phyloP scores from a whole-genome alignment of 2,329 filamentous ascomycete genomes.

The Pseudopyricularia cyperi region DNA sequence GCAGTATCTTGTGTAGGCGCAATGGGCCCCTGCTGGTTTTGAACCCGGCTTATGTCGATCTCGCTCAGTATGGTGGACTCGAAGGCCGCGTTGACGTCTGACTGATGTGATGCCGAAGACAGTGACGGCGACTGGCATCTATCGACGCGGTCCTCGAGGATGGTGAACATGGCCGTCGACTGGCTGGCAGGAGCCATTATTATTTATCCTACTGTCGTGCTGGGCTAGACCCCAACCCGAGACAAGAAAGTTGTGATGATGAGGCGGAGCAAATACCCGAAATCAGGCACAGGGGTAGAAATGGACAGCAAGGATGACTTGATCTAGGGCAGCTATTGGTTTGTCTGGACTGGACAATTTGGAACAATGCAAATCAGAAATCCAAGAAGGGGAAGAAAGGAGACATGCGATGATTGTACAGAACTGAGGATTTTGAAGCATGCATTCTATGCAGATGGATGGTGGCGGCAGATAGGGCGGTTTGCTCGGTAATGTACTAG shows the following conservation, averaged over 20 bases:
- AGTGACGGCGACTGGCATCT: background rate
- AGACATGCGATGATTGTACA: background rate
- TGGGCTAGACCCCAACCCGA: background rate
- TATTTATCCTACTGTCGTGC: background rate
- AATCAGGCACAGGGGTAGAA: background rate
- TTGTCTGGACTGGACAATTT: background rate
- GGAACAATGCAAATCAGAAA: background rate
- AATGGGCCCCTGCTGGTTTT: background rate
- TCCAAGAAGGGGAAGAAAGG: background rate
- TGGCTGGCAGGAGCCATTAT: conserved; percentile 1
- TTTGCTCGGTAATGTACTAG: no score
- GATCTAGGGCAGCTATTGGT: background rate
- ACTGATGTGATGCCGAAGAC: background rate
- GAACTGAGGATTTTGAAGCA: no score
- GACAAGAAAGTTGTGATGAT: background rate
- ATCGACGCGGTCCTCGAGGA: background rate
- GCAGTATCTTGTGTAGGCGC: background rate
- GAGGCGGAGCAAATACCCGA: conserved; percentile 1
- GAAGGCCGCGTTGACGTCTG: background rate
- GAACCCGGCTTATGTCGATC: background rate
- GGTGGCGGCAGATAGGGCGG: no score
- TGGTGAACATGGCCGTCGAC: background rate
- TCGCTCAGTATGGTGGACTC: background rate
- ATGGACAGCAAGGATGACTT: background rate
- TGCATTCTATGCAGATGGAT: no score